A percentile compares a stretch with the other conserved stretches of the same genome.
These are phyloP conservation scores for Lasiodiplodia theobromae DNA, from an alignment of 2,329 filamentous ascomycete genomes.

Conservation along the genomic window DNA sequence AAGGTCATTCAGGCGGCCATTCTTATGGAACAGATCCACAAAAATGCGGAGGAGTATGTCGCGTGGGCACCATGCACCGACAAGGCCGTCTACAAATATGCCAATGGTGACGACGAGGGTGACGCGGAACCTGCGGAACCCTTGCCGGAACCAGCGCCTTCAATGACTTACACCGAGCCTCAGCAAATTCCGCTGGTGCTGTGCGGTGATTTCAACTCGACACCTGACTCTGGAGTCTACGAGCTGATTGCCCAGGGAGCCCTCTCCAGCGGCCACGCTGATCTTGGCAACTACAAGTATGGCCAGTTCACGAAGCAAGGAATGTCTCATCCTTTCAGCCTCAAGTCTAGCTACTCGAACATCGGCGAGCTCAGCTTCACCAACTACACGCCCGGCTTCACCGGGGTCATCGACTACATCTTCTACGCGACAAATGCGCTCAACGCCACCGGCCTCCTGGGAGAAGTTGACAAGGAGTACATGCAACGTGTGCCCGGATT, in stretches of 20 bases:
- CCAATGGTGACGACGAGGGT: slow-evolving; percentile 58
- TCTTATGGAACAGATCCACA: slow-evolving; percentile 88
- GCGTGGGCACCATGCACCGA: slow-evolving; percentile 82
- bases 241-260: slow-evolving; percentile 84
- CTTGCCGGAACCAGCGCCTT: slow-evolving; percentile 74
- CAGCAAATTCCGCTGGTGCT: slow-evolving; percentile 90
- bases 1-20: slow-evolving; percentile 97
- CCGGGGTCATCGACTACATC: slow-evolving; percentile 93
- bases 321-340: slow-evolving; percentile 91
- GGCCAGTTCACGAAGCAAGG: slow-evolving; percentile 92
- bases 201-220: slow-evolving; percentile 96
- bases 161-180: slow-evolving; percentile 83
- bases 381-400: slow-evolving; percentile 95
- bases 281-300: slow-evolving; percentile 82
- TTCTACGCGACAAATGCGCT: slow-evolving; percentile 95
- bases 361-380: slow-evolving; percentile 91
- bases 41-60: slow-evolving; percentile 84
- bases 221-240: slow-evolving; percentile 85
- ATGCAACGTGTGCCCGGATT: slow-evolving; percentile 88
- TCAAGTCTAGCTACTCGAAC: slow-evolving; percentile 87
- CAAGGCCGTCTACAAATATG: slow-evolving; percentile 65
- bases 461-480: slow-evolving; percentile 85
- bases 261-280: slow-evolving; percentile 78
- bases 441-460: slow-evolving; percentile 82
- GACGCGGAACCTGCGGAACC: slow-evolving; percentile 58